A percentile compares a stretch with the other conserved stretches of the same genome.
Conservation (phyloP, 2,329 filamentous ascomycete genomes). For the Fusarium sp. region DNA sequence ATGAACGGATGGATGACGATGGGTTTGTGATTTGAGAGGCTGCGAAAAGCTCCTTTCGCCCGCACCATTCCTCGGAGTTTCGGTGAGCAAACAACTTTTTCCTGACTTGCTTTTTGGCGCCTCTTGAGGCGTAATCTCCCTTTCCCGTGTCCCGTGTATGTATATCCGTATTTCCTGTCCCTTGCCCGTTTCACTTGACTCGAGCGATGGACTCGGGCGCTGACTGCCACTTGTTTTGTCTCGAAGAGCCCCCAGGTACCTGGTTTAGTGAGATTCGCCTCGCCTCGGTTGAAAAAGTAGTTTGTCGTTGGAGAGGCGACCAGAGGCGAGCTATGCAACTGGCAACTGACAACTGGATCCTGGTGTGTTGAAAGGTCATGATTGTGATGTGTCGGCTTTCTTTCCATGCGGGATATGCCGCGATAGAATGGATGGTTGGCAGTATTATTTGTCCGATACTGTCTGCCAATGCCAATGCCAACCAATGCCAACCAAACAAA, state of each 20-base stretch:
- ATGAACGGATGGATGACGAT: neutral
- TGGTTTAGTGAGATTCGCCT: slow-evolving; percentile 1
- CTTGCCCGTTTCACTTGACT: slow-evolving; percentile 3
- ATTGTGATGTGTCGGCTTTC: slow-evolving; percentile 21
- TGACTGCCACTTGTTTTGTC: neutral
- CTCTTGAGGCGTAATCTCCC: neutral
- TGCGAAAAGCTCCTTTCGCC: slow-evolving; percentile 19
- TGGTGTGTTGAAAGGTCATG: neutral
- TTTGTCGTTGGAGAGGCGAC: slow-evolving; percentile 19
- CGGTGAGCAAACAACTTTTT: neutral
- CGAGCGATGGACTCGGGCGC: neutral
- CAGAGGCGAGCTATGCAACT: slow-evolving; percentile 18
- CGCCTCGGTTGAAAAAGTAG: neutral
- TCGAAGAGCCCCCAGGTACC: neutral
- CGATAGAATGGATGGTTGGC: slow-evolving; percentile 18
- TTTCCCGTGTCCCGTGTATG: neutral
- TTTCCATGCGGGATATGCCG: slow-evolving; percentile 27
- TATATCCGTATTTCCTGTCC: neutral
- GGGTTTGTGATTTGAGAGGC: neutral
- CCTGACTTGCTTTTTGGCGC: neutral
- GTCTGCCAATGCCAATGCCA: neutral
- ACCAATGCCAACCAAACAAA: slow-evolving; percentile 13
- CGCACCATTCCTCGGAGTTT: slow-evolving; percentile 8
- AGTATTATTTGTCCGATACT: slow-evolving; percentile 24
- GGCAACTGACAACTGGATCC: neutral